A percentile compares a stretch with the other conserved stretches of the same genome.
Conservation (phyloP, 768 basidiomycete genomes). For the Leccinellum rugosiceps region DNA sequence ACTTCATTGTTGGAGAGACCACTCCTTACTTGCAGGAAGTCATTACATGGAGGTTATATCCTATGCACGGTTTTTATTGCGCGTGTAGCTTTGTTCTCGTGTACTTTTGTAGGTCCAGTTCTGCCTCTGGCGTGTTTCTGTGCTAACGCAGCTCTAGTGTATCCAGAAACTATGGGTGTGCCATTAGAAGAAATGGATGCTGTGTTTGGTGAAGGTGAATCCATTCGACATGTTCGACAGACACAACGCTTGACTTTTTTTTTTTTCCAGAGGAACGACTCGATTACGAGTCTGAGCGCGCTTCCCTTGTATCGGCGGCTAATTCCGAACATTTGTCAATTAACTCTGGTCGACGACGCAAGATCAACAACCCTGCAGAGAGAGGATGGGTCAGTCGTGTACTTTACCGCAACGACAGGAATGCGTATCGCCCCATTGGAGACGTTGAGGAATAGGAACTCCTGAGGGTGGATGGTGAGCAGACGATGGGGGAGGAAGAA, state of each 20-base stretch:
- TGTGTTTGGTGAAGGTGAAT: slow-evolving; percentile 79
- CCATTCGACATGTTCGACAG: neutral
- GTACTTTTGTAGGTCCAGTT: slow-evolving; percentile 63
- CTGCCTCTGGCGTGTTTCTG: neutral
- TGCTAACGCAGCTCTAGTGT: slow-evolving; percentile 45
- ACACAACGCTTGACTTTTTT: slow-evolving; percentile 16
- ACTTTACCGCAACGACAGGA: slow-evolving; percentile 41
- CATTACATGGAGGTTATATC: slow-evolving; percentile 89
- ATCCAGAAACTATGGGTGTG: slow-evolving; percentile 84
- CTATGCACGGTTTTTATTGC: slow-evolving; percentile 95
- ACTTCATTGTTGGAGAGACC: slow-evolving; percentile 83
- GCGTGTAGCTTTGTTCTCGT: slow-evolving; percentile 82
- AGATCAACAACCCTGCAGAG: slow-evolving; percentile 17
- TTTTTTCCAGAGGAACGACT: slow-evolving; percentile 48
- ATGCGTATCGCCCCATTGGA: slow-evolving; percentile 46
- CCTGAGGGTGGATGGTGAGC: slow-evolving; percentile 46
- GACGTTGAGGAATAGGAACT: slow-evolving; percentile 54
- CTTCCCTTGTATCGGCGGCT: slow-evolving; percentile 47
- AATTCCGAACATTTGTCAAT: slow-evolving; percentile 39
- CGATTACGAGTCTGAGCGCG: slow-evolving; percentile 64
- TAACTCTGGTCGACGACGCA: slow-evolving; percentile 24
- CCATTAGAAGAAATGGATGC: slow-evolving; percentile 90
- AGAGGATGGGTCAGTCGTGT: slow-evolving; percentile 52
- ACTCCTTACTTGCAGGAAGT: slow-evolving; percentile 85
- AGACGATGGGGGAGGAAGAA: slow-evolving; percentile 27